Conservation (phyloP, 371 early-diverging fungal genomes). For the Fennellomyces sp. region DNA sequence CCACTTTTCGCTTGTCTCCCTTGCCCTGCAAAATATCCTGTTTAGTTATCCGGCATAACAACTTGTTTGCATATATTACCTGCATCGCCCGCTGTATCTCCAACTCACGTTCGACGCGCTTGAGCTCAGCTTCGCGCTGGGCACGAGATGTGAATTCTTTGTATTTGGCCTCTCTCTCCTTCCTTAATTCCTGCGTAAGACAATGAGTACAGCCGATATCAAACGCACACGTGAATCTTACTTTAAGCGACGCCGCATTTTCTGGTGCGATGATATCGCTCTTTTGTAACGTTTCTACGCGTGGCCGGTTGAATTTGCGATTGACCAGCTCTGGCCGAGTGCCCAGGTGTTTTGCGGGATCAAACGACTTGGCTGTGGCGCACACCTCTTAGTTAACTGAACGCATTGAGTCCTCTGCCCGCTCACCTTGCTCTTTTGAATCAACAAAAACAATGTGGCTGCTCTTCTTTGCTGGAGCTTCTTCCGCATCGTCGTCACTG, state of each 20-base stretch:
- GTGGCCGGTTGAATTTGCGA: constrained; percentile 82
- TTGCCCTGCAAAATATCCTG: constrained; percentile 43
- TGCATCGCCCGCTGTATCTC: constrained; percentile 76
- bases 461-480: constrained; percentile 40
- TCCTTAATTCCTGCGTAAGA: not conserved
- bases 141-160: constrained; percentile 78
- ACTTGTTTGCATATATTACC: constrained; percentile 40
- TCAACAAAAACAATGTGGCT: constrained; percentile 93
- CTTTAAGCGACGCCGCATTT: constrained; percentile 16
- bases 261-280: constrained; percentile 40
- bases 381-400: not conserved
- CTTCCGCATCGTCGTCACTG: constrained; percentile 46
- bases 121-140: constrained; percentile 78
- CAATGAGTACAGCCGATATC: not conserved
- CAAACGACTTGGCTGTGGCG: constrained; percentile 61
- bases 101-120: constrained; percentile 76
- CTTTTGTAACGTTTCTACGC: constrained; percentile 56
- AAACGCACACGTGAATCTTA: constrained; percentile 2
- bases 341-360: constrained; percentile 75
- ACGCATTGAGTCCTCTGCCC: not conserved
- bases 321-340: constrained; percentile 84
- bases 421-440: constrained; percentile 65
- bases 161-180: constrained; percentile 56
- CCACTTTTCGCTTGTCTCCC: constrained; percentile 84
- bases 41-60: not conserved